phyloP scores from a whole-genome alignment of 495 filamentous ascomycete species.

The Trichoderma asperelloides region DNA sequence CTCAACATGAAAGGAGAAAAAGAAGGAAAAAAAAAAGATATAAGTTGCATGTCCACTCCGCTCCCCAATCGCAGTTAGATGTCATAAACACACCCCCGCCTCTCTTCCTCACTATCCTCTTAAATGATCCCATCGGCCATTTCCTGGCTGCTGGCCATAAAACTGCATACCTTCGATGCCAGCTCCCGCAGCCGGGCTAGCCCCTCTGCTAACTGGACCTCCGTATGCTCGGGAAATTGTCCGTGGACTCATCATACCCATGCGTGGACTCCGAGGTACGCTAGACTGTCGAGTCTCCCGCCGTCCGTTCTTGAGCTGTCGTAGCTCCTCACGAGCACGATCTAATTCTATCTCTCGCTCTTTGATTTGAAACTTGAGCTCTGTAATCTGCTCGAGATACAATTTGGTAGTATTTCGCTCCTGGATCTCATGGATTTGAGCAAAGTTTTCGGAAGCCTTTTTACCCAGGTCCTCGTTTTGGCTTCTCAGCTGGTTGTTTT shows the following conservation, averaged over 20 bases:
- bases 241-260: slow-evolving; percentile 35
- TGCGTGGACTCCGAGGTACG: slow-evolving; percentile 39
- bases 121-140: slow-evolving; percentile 29
- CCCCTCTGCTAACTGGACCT: slow-evolving; percentile 33
- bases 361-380: slow-evolving; percentile 46
- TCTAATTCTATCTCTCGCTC: slow-evolving; percentile 53
- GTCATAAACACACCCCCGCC: background rate
- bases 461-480: slow-evolving; percentile 40
- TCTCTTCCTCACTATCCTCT: slow-evolving; percentile 16
- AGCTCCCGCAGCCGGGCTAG: slow-evolving; percentile 30
- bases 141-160: slow-evolving; percentile 15
- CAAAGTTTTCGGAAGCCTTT: slow-evolving; percentile 42
- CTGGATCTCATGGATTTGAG: slow-evolving; percentile 44
- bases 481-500: slow-evolving; percentile 39
- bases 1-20: background rate
- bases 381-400: slow-evolving; percentile 29
- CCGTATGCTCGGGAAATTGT: slow-evolving; percentile 17
- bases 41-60: background rate
- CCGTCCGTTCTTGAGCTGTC: slow-evolving; percentile 37
- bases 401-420: slow-evolving; percentile 25
- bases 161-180: slow-evolving; percentile 18
- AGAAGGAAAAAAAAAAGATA: background rate
- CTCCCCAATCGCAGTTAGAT: background rate
- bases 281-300: slow-evolving; percentile 40
- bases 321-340: slow-evolving; percentile 26